Evolutionary conservation across 2,329 filamentous ascomycete genomes (phyloP).

Genomic region (Pseudophaeomoniella oleicola): DNA sequence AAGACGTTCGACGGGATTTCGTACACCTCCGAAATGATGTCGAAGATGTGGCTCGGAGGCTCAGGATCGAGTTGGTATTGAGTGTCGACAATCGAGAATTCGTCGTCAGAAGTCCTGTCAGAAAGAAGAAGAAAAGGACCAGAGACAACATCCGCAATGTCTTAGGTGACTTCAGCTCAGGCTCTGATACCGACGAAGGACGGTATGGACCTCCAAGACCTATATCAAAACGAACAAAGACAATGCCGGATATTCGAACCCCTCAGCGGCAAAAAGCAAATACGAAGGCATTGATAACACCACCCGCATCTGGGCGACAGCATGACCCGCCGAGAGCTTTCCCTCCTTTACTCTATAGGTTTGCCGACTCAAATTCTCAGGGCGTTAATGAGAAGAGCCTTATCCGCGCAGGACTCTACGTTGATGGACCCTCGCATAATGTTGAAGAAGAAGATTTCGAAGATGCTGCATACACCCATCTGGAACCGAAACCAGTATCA

Average conservation of each 20-base stretch:
- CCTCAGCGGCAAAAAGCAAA: too few species aligned
- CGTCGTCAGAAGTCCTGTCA: too few species aligned
- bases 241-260: too few species aligned
- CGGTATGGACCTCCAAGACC: too few species aligned
- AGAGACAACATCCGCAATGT: too few species aligned
- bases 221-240: too few species aligned
- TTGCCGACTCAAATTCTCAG: not conserved
- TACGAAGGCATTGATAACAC: too few species aligned
- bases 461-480: not conserved
- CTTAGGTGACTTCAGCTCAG: too few species aligned
- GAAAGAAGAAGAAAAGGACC: too few species aligned
- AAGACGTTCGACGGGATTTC: not conserved
- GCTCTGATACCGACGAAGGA: too few species aligned
- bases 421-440: not conserved
- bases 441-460: not conserved
- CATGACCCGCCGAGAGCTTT: too few species aligned
- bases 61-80: not conserved
- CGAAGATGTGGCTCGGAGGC: not conserved
- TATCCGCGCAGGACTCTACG: not conserved
- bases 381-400: not conserved
- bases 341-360: not conserved
- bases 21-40: not conserved
- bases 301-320: too few species aligned
- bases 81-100: not conserved
- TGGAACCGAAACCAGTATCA: not conserved